Evolutionary conservation across 345 rosid species (phyloP), one percentile per base, ranked within the genome.

Genomic region (Populus deltoides): DNA sequence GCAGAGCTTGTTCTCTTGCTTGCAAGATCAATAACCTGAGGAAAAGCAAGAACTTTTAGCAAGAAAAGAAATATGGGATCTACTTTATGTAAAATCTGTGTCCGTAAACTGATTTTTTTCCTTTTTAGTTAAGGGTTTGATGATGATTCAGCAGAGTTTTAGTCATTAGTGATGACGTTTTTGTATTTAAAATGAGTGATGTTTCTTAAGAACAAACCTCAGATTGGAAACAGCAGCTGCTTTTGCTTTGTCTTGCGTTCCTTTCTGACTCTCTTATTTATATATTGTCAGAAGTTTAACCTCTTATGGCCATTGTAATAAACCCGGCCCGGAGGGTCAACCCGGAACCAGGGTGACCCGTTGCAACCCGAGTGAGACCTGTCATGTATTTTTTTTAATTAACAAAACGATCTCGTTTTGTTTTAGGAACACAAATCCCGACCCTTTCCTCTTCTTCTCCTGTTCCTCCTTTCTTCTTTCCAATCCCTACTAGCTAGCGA

Each of bases 131-230:
- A 5, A 83, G 80, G 84, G 86, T 74, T 79, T 20, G 6, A 45
- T 66, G 43, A 69, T 47, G 84, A 59, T 47, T 82, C 80, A 41
- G n/a, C 45, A 49, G 71, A 67, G 22, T 49, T 74, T 25, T 65
- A n/a, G 83, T n/a, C 75, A 61, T 35, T 43, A 71, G 74, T 51
- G 71, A 63, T 22, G 68, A 24, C 41, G 66, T 38, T 70, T 68
- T 27, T 29, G 24, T 3, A 8, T 4, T 7, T 7, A 18, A 3
- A n/a, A n/a, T 70, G 31, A 39, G 45, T 18, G 18, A 61, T 70
- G 70, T 41, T 80, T 33, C 43, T 15, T 29, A 63, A 55, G 79
- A 84, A 77, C 80, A 31, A 78, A 79, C 87, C 76, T 78, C 45
- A 41, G 36, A 25, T 59, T 74, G 69, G 25, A 74, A 74, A 74